These are phyloP conservation scores for Rhodomyrtus psidioides DNA, from an alignment of 441 rosid genomes.

Conservation along the genomic window DNA sequence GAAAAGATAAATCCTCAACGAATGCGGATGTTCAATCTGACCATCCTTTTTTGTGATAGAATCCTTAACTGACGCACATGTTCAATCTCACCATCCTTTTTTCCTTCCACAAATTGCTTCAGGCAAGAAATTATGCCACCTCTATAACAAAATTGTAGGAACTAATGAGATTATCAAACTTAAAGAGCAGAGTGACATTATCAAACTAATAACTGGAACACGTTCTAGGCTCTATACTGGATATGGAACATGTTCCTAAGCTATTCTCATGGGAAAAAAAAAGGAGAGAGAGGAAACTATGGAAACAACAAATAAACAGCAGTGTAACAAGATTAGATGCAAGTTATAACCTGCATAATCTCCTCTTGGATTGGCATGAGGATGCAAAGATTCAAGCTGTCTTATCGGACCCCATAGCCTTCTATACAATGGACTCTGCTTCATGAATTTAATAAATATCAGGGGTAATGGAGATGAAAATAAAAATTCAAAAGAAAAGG, in stretches of 20 bases:
- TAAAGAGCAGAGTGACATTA: neutral
- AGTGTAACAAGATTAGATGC: neutral
- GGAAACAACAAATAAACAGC: neutral
- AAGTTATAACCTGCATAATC: conserved; percentile 54
- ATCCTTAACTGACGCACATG: neutral
- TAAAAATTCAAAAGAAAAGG: neutral
- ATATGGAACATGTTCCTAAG: neutral
- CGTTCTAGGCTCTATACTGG: neutral
- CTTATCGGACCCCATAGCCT: conserved; percentile 88
- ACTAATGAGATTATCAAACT: neutral
- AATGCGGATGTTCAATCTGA: neutral
- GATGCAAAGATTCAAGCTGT: conserved; percentile 65
- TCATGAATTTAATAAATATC: conserved; percentile 9
- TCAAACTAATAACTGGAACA: neutral
- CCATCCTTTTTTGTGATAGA: neutral
- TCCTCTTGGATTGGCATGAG: conserved; percentile 81
- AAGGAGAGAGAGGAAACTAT: neutral
- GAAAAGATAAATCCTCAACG: neutral
- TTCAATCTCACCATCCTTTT: neutral
- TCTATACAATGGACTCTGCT: conserved; percentile 65
- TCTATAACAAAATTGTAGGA: neutral
- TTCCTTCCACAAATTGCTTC: neutral
- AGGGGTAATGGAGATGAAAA: neutral
- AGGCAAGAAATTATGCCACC: neutral
- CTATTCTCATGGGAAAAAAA: neutral